Conservation (phyloP, 2,329 filamentous ascomycete species). For the Ascochyta viciae-villosae region DNA sequence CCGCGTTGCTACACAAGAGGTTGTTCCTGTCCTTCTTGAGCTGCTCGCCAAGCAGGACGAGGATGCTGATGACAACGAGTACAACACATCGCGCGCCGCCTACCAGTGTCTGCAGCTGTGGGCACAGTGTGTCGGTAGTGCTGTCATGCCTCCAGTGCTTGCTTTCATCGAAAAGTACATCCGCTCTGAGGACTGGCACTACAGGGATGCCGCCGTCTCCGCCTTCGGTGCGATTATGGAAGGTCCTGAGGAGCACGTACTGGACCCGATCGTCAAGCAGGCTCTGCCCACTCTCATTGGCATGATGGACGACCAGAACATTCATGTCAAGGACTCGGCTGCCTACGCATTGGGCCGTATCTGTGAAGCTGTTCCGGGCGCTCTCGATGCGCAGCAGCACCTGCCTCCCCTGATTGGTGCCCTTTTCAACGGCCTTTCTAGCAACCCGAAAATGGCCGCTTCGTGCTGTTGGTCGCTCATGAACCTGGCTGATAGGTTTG, state of each 20-base stretch:
- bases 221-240: slow-evolving; percentile 99
- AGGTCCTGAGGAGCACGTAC: slow-evolving; percentile 88
- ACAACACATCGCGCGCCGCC: slow-evolving; percentile 92
- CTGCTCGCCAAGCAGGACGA: slow-evolving; percentile 97
- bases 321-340: slow-evolving; percentile 94
- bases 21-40: slow-evolving; percentile 87
- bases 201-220: slow-evolving; percentile 92
- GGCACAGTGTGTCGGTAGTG: slow-evolving; percentile 84
- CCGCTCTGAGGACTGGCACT: slow-evolving; percentile 90
- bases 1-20: slow-evolving; percentile 88
- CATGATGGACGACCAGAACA: slow-evolving; percentile 87
- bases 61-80: slow-evolving; percentile 95
- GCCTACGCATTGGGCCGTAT: slow-evolving; percentile 96
- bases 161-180: slow-evolving; percentile 92
- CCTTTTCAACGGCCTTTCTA: slow-evolving; percentile 87
- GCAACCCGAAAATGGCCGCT: slow-evolving; percentile 93
- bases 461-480: slow-evolving; percentile 99
- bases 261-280: slow-evolving; percentile 95
- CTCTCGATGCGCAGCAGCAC: slow-evolving; percentile 84
- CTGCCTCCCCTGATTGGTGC: slow-evolving; percentile 85
- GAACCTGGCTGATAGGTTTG: slow-evolving; percentile 96
- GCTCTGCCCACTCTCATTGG: slow-evolving; percentile 88
- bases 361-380: slow-evolving; percentile 89
- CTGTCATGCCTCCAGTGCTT: slow-evolving; percentile 86
- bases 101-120: slow-evolving; percentile 98